Evolutionary conservation across 768 basidiomycete genomes (phyloP).

Genomic region (Boletus coccyginus): DNA sequence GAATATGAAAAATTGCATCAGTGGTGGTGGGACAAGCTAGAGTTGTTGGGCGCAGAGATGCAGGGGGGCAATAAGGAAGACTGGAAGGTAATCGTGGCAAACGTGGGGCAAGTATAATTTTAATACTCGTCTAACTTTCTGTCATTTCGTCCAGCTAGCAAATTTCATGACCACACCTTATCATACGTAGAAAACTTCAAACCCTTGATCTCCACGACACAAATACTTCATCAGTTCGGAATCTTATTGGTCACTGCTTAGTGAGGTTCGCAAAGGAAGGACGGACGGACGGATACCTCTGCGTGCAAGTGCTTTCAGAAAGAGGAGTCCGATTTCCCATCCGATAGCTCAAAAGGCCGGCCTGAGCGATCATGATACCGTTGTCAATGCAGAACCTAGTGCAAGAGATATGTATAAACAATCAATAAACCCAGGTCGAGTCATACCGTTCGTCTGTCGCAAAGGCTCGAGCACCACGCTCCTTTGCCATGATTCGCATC

Average conservation of each 20-base stretch:
- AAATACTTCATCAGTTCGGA: slow-evolving; percentile 91
- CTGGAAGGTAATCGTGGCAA: slow-evolving; percentile 50
- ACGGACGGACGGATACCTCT: slow-evolving; percentile 52
- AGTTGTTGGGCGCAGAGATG: slow-evolving; percentile 41
- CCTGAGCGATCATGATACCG: slow-evolving; percentile 99
- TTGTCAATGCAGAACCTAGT: slow-evolving; percentile 99
- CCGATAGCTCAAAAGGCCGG: slow-evolving; percentile 85
- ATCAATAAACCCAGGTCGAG: background rate
- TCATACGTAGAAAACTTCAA: background rate
- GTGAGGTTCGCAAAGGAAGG: background rate
- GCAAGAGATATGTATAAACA: background rate
- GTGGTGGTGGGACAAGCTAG: slow-evolving; percentile 84
- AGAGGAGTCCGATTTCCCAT: slow-evolving; percentile 86
- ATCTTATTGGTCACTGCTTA: slow-evolving; percentile 48
- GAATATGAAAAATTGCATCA: slow-evolving; percentile 53
- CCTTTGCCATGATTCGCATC: slow-evolving; percentile 97
- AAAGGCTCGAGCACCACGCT: slow-evolving; percentile 85
- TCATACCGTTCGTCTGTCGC: slow-evolving; percentile 91
- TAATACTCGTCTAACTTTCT: background rate
- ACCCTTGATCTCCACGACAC: slow-evolving; percentile 71
- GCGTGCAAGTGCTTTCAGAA: slow-evolving; percentile 83
- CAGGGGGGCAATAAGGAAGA: slow-evolving; percentile 41
- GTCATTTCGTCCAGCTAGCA: background rate
- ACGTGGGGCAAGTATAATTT: slow-evolving; percentile 36
- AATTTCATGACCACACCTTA: background rate